These are phyloP conservation scores for Malassezia brasiliensis DNA, from an alignment of 1,284 basidiomycete species.

Conservation along the genomic window DNA sequence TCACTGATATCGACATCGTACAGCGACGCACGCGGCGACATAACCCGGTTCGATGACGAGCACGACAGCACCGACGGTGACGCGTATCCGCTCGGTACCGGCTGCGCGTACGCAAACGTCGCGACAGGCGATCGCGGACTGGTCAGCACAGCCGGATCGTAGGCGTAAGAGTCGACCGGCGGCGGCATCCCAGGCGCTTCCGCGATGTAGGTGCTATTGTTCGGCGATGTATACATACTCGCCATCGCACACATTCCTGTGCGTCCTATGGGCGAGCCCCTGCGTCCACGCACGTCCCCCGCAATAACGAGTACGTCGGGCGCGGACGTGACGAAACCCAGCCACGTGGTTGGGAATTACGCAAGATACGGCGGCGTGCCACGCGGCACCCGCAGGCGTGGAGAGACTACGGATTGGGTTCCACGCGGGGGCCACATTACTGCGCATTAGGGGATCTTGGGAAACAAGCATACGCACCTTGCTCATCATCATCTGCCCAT, in stretches of 20 bases:
- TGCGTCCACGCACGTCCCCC: background rate
- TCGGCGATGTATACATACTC: background rate
- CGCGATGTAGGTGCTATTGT: background rate
- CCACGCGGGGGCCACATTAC: background rate
- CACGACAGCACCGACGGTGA: background rate
- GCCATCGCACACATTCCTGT: constrained; percentile 1
- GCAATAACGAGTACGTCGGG: background rate
- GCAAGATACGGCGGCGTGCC: background rate
- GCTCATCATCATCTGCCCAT: constrained; percentile 43
- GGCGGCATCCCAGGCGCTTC: background rate
- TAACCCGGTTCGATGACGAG: background rate
- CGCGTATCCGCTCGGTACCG: background rate
- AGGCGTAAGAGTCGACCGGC: background rate
- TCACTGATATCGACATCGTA: background rate
- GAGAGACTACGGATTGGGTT: background rate
- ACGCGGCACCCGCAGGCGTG: background rate
- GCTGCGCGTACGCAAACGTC: background rate
- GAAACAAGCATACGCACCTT: constrained; percentile 18
- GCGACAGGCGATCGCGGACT: background rate
- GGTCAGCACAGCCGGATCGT: background rate
- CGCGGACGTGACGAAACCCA: background rate
- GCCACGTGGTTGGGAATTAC: background rate
- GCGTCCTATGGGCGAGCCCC: background rate
- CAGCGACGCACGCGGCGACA: constrained; percentile 1
- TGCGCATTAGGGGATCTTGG: background rate